phyloP scores from a whole-genome alignment of 768 basidiomycete species.

The Collybiopsis confluens region DNA sequence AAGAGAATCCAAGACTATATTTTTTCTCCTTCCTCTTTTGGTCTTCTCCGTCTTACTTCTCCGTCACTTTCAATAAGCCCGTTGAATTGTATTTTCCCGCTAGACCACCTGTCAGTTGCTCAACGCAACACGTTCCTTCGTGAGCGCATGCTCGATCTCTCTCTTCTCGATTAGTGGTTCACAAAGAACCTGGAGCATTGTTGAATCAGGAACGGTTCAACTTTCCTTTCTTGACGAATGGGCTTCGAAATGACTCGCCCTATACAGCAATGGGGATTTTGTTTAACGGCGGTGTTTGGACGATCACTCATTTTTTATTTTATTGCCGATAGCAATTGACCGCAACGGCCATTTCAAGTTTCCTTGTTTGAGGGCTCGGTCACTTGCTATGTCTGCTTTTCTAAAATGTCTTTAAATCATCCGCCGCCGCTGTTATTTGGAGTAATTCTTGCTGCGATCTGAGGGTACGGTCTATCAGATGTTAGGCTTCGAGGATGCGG shows the following conservation, averaged over 20 bases:
- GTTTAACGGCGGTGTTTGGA: too few relatives aligned
- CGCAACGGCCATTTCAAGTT: too few relatives aligned
- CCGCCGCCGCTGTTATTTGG: neutral
- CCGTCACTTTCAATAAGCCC: neutral
- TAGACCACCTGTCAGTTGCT: neutral
- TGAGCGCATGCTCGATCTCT: neutral
- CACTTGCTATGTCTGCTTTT: too few relatives aligned
- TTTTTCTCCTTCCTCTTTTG: neutral
- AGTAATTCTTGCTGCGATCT: neutral
- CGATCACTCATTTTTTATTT: too few relatives aligned
- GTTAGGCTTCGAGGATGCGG: too few relatives aligned
- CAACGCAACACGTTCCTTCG: neutral
- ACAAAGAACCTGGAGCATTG: neutral
- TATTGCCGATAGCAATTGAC: too few relatives aligned
- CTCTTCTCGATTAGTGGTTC: neutral
- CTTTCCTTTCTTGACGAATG: neutral
- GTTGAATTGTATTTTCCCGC: neutral
- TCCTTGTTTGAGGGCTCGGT: too few relatives aligned
- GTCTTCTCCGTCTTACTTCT: neutral
- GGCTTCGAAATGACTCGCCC: too few relatives aligned
- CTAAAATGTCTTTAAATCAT: too few relatives aligned
- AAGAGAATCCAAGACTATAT: too few relatives aligned
- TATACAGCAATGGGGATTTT: too few relatives aligned
- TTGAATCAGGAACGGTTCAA: neutral
- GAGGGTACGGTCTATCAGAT: too few relatives aligned